A percentile compares a stretch with the other conserved stretches of the same genome.
phyloP scores from a whole-genome alignment of 2,329 filamentous ascomycete genomes.

The Laburnicola sp. region DNA sequence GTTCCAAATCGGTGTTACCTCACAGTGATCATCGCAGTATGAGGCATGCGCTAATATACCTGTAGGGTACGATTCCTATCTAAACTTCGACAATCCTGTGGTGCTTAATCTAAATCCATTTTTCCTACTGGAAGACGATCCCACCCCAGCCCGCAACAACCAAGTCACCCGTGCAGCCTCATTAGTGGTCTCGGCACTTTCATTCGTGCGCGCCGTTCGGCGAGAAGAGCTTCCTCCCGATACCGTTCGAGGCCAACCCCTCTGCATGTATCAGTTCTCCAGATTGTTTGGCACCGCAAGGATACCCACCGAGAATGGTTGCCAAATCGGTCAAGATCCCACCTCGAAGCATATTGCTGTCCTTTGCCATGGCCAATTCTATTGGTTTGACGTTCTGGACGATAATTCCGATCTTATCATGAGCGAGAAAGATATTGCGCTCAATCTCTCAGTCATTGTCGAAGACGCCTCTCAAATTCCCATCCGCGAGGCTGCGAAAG shows the following conservation, averaged over 20 bases:
- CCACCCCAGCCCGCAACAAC: slow-evolving; percentile 92
- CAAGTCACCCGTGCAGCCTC: slow-evolving; percentile 95
- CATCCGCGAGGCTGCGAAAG: slow-evolving; percentile 93
- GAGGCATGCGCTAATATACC: slow-evolving; percentile 25
- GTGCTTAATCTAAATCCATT: slow-evolving; percentile 98
- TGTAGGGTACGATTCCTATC: slow-evolving; percentile 94
- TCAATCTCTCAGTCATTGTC: slow-evolving; percentile 90
- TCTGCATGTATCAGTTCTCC: slow-evolving; percentile 99
- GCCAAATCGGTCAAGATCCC: slow-evolving; percentile 92
- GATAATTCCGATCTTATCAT: slow-evolving; percentile 95
- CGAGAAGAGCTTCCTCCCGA: slow-evolving; percentile 93
- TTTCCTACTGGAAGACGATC: slow-evolving; percentile 95
- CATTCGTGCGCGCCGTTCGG: slow-evolving; percentile 89
- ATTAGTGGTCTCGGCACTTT: slow-evolving; percentile 82
- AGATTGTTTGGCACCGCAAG: slow-evolving; percentile 92
- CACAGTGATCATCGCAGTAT: slow-evolving; percentile 7
- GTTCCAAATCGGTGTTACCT: slow-evolving; percentile 11
- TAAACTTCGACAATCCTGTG: slow-evolving; percentile 97
- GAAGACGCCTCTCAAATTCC: slow-evolving; percentile 88
- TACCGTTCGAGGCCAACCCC: slow-evolving; percentile 75
- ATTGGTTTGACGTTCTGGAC: slow-evolving; percentile 98
- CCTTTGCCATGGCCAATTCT: slow-evolving; percentile 92
- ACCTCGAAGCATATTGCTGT: slow-evolving; percentile 92
- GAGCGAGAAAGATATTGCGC: slow-evolving; percentile 88
- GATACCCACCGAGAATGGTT: slow-evolving; percentile 91